Conservation (phyloP, 2,329 filamentous ascomycete species). For the Daldinia sp. region DNA sequence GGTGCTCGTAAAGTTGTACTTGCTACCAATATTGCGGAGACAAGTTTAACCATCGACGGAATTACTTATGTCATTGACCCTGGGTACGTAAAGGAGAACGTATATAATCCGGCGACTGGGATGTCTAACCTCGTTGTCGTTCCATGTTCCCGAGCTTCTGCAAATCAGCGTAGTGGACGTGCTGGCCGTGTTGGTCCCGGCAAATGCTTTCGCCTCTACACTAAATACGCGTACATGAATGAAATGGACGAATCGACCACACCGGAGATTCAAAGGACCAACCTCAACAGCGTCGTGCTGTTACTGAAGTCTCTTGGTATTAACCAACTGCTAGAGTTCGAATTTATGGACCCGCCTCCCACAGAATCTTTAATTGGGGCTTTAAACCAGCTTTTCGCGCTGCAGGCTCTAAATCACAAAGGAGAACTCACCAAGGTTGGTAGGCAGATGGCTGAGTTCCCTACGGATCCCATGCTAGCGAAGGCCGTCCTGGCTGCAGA, state of each 20-base stretch:
- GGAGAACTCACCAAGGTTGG: conserved; percentile 92
- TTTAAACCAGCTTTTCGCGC: conserved; percentile 89
- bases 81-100: conserved; percentile 94
- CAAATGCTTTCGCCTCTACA: conserved; percentile 94
- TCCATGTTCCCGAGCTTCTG: conserved; percentile 90
- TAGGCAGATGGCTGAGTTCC: conserved; percentile 95
- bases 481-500: conserved; percentile 90
- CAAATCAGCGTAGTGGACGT: conserved; percentile 91
- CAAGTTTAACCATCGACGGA: conserved; percentile 92
- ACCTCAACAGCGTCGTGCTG: conserved; percentile 85
- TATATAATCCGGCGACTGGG: conserved; percentile 89
- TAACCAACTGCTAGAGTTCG: conserved; percentile 91
- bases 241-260: conserved; percentile 93
- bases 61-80: conserved; percentile 97
- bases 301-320: conserved; percentile 91
- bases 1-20: conserved; percentile 90
- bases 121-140: conserved; percentile 94
- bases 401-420: conserved; percentile 88
- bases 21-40: conserved; percentile 97
- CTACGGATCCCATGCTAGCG: conserved; percentile 90
- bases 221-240: conserved; percentile 92
- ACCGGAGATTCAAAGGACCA: conserved; percentile 92
- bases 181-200: conserved; percentile 92
- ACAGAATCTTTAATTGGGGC: conserved; percentile 90
- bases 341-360: conserved; percentile 94